Evolutionary conservation across 805 yeast genomes (phyloP), one percentile per base, ranked within the genome.

Genomic region (Kazachstania kunashirensis): DNA sequence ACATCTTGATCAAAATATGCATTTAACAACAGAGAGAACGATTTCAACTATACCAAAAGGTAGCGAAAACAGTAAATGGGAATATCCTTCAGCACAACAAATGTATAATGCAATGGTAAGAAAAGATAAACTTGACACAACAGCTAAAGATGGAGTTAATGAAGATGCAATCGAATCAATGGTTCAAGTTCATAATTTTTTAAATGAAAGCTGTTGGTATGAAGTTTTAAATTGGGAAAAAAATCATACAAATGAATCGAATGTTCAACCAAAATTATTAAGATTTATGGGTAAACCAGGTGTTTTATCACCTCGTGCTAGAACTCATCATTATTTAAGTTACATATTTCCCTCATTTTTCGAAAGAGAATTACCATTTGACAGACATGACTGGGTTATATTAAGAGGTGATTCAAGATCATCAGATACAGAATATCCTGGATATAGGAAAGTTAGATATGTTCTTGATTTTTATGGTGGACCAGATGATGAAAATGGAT

Each of bases 331-430:
- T 47, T 56, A 63, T 37, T 58, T 92, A 46, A 79, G 89, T 10
- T 70, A 73, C 46, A 18, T 78, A 2, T 81, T 80, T 65, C 97
- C 98, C 1, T 63, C 68, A 12, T 67, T 69, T 9, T 89, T 75
- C 62, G 79, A 76, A 42, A 62, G 78, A 1, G 80, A 80, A 44
- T 84, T 94, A 4, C 99, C 99, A 6, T 92, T 92, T 53, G 99
- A 92, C 60, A 77, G 99, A 58, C 99, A 92, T 52, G 99, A 92
- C 63, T 92, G 99, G 99, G 82, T 94, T 3, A 95, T 92, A 5
- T 67, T 89, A 47, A 71, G 98, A 51, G 67, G 75, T 10, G 65
- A 60, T 37, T 62, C 59, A 2, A 46, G n/a, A 12, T 48, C 55
- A 5, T 38, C 45, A 2, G 55, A 57, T 21, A 61, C 58, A 2